Evolutionary conservation across 2,329 filamentous ascomycete species (phyloP), one percentile per base, ranked within the genome.

Genomic region (Calonectria leucothoes): DNA sequence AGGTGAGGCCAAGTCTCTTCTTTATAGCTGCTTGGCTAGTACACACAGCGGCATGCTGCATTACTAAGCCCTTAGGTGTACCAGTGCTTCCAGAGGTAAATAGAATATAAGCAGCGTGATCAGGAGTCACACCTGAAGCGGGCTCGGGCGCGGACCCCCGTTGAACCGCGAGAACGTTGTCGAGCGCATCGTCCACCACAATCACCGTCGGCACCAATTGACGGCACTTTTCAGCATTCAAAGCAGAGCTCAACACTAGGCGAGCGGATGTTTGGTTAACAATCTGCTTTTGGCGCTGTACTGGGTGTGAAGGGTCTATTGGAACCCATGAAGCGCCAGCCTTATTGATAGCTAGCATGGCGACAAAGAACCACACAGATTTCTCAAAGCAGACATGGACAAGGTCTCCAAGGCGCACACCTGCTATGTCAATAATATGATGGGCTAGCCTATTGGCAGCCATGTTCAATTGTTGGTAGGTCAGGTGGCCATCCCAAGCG

Each of bases 331-430:
- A 69, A 25, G 77, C 80, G 0, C 80, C 80, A 4, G 79, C 75
- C 7, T 80, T 79, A 1, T 76, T 31, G 4, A 82, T 74, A 4
- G 77, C 78, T 3, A 82, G 70, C 72, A 82, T 77, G 0, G 79
- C 59, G 15, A 81, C 72, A 4, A 78, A 48, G 1, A 76, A 66
- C 78, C 79, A 78, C 0, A 75, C 31, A 17, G 55, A 59, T 23
- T 59, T 59, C 31, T 59, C 55, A 14, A 59, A 59, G 23, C 55
- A 59, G 11, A 59, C 31, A 20, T 59, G 55, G 1, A 79, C 77
- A n/a, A 76, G 37, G 0, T 37, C 61, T 0, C 75, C 23, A 31
- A 51, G 20, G 11, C 55, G 48, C 17, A 67, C 65, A 42, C 23
- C 27, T 15, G 49, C 49, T 23, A 42, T 3, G 15, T 67, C 48